Evolutionary conservation across 805 yeast species (phyloP).

Genomic region (Candida tallmaniae): DNA sequence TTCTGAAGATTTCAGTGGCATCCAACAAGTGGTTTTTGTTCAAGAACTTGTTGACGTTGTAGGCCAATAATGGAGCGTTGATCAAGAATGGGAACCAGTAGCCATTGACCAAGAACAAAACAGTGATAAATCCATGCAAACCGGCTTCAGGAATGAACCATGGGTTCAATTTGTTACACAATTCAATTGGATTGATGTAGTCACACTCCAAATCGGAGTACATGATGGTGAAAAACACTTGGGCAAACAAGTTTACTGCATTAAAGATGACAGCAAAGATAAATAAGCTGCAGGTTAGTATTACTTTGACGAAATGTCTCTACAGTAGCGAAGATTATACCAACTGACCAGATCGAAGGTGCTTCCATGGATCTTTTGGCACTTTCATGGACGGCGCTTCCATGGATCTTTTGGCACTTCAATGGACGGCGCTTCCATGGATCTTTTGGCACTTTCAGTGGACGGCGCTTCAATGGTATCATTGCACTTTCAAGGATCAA

Average conservation of each 20-base stretch:
- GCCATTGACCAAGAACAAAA: slow-evolving; percentile 75
- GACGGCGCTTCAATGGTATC: no score
- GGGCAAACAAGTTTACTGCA: slow-evolving; percentile 83
- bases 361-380: no score
- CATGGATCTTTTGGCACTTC: no score
- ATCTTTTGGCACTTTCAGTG: no score
- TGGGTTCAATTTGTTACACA: slow-evolving; percentile 88
- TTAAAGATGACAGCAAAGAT: slow-evolving; percentile 77
- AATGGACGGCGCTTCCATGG: no score
- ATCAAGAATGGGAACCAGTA: slow-evolving; percentile 87
- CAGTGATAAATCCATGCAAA: slow-evolving; percentile 67
- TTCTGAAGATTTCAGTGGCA: slow-evolving; percentile 96
- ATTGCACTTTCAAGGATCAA: no score
- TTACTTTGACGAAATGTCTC: no score
- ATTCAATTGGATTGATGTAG: slow-evolving; percentile 94
- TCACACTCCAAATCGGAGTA: slow-evolving; percentile 94
- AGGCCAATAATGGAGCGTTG: slow-evolving; percentile 79
- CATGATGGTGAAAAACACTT: slow-evolving; percentile 93
- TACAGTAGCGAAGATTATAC: no score
- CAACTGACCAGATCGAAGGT: no score
- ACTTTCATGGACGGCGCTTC: no score
- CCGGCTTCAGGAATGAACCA: slow-evolving; percentile 88
- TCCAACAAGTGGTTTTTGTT: slow-evolving; percentile 83
- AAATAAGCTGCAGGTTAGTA: slow-evolving; percentile 44
- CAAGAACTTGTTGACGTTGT: slow-evolving; percentile 74